Base-by-base conservation (phyloP, 495 filamentous ascomycete genomes). In the Talaromyces nanjingensis region DNA sequence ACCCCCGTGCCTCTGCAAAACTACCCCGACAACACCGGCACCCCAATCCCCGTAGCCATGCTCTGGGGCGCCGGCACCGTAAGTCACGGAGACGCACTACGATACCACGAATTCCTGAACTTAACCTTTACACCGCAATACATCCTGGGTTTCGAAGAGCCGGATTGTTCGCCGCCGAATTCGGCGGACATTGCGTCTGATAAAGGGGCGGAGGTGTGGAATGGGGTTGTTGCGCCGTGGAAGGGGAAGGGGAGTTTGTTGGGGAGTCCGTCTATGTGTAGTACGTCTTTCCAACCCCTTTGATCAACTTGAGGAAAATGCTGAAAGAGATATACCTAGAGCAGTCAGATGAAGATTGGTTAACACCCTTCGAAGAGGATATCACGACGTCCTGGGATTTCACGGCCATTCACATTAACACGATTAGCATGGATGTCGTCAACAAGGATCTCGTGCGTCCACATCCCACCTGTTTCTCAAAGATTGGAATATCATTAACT, bases 61-160 rank as follows among this genome's bases (percentile, higher is more conserved):
- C 56, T 39, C 27, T 59, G 56, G 56, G 56, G 56, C 60, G 55
- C 29, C 33, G 60, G 66, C 27, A n/a, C 31, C 24, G 63, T 58
- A n/a, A 47, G 37, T 34, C 18, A 58, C 31, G 56, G n/a, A 18
- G 34, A 59, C 52, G 64, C 59, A 16, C 57, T 64, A 31, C 65
- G 70, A 52, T 64, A 69, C 25, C 37, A 6, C 6, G 61, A 67
- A 54, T 72, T 68, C 59, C 56, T 65, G 8, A 18, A n/a, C 12
- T 31, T 72, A 6, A 34, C 59, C 31, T 53, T 56, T 12, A 55
- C 59, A 27, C 69, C 70, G 9, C 31, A 31, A 2, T 71, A 69
- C 59, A 68, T 71, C 67, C 66, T 72, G 62, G 70, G 70, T 2
- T 72, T 69, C 65, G 68, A 72, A 62, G 67, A 72, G 47, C 70